Evolutionary conservation across 495 filamentous ascomycete genomes (phyloP).

Genomic region (Xeromyces bisporus): DNA sequence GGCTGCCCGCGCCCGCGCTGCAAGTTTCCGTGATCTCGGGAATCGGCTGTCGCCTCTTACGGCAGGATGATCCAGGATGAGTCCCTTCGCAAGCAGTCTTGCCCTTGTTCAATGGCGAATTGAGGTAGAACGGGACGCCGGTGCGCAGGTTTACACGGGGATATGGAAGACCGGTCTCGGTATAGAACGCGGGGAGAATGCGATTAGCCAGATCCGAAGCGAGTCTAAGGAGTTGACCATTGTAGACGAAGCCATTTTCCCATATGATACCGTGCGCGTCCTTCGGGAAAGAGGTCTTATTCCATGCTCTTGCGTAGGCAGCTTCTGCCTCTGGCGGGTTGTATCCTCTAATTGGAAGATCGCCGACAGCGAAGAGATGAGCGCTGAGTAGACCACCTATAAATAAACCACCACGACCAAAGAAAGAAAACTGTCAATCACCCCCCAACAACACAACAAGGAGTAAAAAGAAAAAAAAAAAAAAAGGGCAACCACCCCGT

Average conservation of each 20-base stretch:
- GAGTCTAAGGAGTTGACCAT: constrained; percentile 75
- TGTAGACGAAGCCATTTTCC: constrained; percentile 65
- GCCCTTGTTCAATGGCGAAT: constrained; percentile 53
- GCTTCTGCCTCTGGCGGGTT: constrained; percentile 25
- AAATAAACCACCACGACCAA: background rate
- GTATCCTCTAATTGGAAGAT: constrained; percentile 71
- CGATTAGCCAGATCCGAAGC: constrained; percentile 70
- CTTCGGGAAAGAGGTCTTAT: constrained; percentile 14
- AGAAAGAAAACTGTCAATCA: constrained; percentile 2
- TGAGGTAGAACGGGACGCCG: constrained; percentile 78
- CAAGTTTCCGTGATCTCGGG: constrained; percentile 87
- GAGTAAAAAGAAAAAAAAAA: background rate
- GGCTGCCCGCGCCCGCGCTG: constrained; percentile 84
- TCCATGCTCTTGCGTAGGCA: constrained; percentile 23
- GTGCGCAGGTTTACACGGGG: constrained; percentile 85
- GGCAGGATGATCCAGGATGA: constrained; percentile 16
- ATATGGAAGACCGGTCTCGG: constrained; percentile 81
- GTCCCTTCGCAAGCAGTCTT: constrained; percentile 11
- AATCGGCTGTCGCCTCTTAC: constrained; percentile 16
- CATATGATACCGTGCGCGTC: constrained; percentile 44
- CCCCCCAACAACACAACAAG: background rate
- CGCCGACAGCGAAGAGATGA: constrained; percentile 81
- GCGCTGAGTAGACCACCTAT: constrained; percentile 70
- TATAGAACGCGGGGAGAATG: constrained; percentile 77
- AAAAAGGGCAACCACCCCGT: too few relatives aligned